These are phyloP conservation scores for Aspergillus asperescens DNA, from an alignment of 495 filamentous ascomycete species.

Conservation along the genomic window DNA sequence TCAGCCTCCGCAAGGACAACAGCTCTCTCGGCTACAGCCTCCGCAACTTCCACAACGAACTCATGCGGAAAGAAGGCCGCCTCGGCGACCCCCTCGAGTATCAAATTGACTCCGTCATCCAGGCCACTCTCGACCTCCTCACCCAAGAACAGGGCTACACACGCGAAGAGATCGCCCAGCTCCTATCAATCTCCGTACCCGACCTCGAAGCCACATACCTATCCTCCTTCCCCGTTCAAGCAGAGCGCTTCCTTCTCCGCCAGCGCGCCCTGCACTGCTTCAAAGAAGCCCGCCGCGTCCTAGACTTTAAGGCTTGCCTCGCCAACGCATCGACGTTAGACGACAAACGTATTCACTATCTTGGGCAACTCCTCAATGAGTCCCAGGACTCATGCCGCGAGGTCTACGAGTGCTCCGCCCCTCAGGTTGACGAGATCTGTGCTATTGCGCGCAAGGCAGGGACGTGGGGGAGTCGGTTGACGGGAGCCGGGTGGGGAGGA, in stretches of 20 bases:
- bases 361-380: conserved; percentile 84
- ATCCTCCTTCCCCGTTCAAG: conserved; percentile 79
- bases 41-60: conserved; percentile 76
- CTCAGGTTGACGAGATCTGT: conserved; percentile 85
- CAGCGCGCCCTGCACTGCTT: conserved; percentile 88
- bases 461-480: conserved; percentile 78
- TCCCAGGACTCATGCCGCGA: conserved; percentile 82
- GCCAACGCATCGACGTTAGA: conserved; percentile 46
- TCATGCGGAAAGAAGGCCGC: conserved; percentile 62
- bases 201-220: conserved; percentile 72
- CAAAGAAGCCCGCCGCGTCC: conserved; percentile 78
- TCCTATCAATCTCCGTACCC: conserved; percentile 60
- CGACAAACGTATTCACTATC: conserved; percentile 55
- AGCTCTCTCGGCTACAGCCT: conserved; percentile 80
- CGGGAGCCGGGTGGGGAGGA: conserved; percentile 95
- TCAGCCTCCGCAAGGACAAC: conserved; percentile 71
- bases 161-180: conserved; percentile 72
- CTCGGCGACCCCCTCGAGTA: conserved; percentile 50
- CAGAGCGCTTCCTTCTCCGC: conserved; percentile 80
- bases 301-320: conserved; percentile 73
- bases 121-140: conserved; percentile 57
- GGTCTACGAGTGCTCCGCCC: conserved; percentile 82
- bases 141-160: conserved; percentile 79
- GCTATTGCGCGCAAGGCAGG: conserved; percentile 70
- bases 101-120: conserved; percentile 65